A percentile compares a stretch with the other conserved stretches of the same genome.
phyloP scores from a whole-genome alignment of 2,329 filamentous ascomycete genomes.

The Pseudophaeomoniella oleicola region DNA sequence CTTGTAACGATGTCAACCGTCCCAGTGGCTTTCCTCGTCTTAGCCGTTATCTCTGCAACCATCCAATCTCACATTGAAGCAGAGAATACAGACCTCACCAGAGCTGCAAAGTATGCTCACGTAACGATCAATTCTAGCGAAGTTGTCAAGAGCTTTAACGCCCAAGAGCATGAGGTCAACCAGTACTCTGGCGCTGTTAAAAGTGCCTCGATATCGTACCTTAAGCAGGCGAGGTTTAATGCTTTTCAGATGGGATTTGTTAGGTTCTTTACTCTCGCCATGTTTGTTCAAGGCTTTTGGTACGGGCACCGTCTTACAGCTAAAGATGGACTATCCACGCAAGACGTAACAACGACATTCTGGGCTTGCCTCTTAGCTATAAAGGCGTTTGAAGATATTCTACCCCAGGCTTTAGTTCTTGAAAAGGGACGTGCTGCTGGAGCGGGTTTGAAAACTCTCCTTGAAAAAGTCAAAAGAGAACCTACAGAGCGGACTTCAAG shows the following conservation, averaged over 20 bases:
- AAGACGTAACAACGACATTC: slow-evolving; percentile 67
- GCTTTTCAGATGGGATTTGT: slow-evolving; percentile 59
- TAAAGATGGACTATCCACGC: slow-evolving; percentile 42
- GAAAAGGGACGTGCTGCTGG: slow-evolving; percentile 68
- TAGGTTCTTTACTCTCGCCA: slow-evolving; percentile 56
- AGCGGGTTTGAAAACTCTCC: slow-evolving; percentile 40
- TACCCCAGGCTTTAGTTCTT: slow-evolving; percentile 64
- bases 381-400: slow-evolving; percentile 56
- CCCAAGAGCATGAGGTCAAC: slow-evolving; percentile 51
- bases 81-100: slow-evolving; percentile 53
- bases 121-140: slow-evolving; percentile 63
- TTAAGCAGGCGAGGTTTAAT: slow-evolving; percentile 52
- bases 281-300: slow-evolving; percentile 86
- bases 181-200: slow-evolving; percentile 47
- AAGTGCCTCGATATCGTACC: slow-evolving; percentile 47
- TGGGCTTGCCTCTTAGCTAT: slow-evolving; percentile 67
- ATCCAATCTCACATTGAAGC: slow-evolving; percentile 52
- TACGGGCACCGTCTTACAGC: slow-evolving; percentile 61
- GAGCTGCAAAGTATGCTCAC: slow-evolving; percentile 56
- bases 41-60: slow-evolving; percentile 44
- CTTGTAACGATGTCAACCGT: slow-evolving; percentile 61
- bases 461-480: slow-evolving; percentile 14
- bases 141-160: slow-evolving; percentile 75
- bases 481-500: slow-evolving; percentile 11
- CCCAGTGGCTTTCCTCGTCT: slow-evolving; percentile 48